Evolutionary conservation across 2,329 filamentous ascomycete genomes (phyloP).

Genomic region (Teratosphaeria gauchensis): DNA sequence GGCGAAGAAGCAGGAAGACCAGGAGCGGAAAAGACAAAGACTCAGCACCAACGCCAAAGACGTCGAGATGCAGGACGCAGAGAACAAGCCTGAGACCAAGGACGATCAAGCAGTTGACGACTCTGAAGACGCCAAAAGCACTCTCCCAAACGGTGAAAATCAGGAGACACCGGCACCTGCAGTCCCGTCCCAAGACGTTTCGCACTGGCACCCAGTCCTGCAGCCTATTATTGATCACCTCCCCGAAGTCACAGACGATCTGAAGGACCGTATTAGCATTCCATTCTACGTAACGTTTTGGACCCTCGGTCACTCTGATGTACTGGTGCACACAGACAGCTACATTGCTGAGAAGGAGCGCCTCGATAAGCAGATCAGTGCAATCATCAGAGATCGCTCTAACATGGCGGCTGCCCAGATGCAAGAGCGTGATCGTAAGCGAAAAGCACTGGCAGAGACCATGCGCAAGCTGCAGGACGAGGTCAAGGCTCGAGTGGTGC

Average conservation of each 20-base stretch:
- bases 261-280: slow-evolving; percentile 62
- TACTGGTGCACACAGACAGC: slow-evolving; percentile 63
- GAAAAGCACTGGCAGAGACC: slow-evolving; percentile 58
- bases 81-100: slow-evolving; percentile 2
- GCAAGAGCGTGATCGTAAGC: slow-evolving; percentile 58
- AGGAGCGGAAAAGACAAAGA: slow-evolving; percentile 19
- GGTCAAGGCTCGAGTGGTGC: slow-evolving; percentile 57
- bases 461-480: slow-evolving; percentile 64
- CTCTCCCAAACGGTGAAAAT: slow-evolving; percentile 1
- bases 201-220: slow-evolving; percentile 59
- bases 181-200: slow-evolving; percentile 6
- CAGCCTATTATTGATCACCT: slow-evolving; percentile 65
- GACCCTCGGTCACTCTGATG: slow-evolving; percentile 75
- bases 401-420: slow-evolving; percentile 61
- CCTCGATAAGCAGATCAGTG: slow-evolving; percentile 53
- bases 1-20: slow-evolving; percentile 24
- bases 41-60: slow-evolving; percentile 31
- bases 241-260: slow-evolving; percentile 47
- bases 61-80: slow-evolving; percentile 38
- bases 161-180: slow-evolving; percentile 3
- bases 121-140: slow-evolving; percentile 1
- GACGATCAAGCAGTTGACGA: background rate
- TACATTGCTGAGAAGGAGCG: slow-evolving; percentile 69
- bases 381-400: slow-evolving; percentile 59
- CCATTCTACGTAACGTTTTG: slow-evolving; percentile 88